These are phyloP conservation scores for Candida piceae DNA, from an alignment of 805 yeast genomes.

Conservation along the genomic window DNA sequence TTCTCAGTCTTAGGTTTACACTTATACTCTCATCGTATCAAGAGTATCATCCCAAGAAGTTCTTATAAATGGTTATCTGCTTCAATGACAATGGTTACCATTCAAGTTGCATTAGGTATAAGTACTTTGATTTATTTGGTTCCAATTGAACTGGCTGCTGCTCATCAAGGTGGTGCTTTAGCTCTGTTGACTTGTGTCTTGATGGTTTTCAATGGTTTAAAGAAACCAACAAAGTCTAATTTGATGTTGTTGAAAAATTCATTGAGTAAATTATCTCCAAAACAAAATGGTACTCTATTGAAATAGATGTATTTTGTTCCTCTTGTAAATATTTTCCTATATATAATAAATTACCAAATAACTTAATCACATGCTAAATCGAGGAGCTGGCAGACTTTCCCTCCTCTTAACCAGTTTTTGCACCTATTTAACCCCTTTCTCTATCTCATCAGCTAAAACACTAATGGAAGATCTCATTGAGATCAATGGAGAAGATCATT, in stretches of 20 bases:
- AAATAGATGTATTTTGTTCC: neutral
- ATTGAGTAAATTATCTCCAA: slow-evolving; percentile 16
- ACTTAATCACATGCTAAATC: too few relatives aligned
- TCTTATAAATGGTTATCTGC: slow-evolving; percentile 56
- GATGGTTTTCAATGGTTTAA: slow-evolving; percentile 50
- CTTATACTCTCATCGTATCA: slow-evolving; percentile 55
- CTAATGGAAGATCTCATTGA: too few relatives aligned
- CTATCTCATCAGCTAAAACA: too few relatives aligned
- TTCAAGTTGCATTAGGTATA: slow-evolving; percentile 86
- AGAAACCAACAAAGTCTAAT: slow-evolving; percentile 44
- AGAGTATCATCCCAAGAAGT: slow-evolving; percentile 48
- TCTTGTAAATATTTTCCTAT: too few relatives aligned
- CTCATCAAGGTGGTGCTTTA: slow-evolving; percentile 96
- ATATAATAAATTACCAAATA: too few relatives aligned
- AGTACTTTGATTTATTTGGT: slow-evolving; percentile 81
- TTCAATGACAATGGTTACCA: slow-evolving; percentile 75
- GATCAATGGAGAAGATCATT: too few relatives aligned
- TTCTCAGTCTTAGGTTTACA: slow-evolving; percentile 66
- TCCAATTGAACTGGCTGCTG: slow-evolving; percentile 88
- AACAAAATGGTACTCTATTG: slow-evolving; percentile 1
- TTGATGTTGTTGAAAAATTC: slow-evolving; percentile 26
- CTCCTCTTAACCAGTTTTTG: too few relatives aligned
- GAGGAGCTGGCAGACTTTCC: too few relatives aligned
- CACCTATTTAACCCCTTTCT: too few relatives aligned
- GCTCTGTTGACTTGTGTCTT: slow-evolving; percentile 81